Evolutionary conservation across 1,284 basidiomycete species (phyloP), one percentile per base, ranked within the genome.

Genomic region (Fomitopsis schrenkii): DNA sequence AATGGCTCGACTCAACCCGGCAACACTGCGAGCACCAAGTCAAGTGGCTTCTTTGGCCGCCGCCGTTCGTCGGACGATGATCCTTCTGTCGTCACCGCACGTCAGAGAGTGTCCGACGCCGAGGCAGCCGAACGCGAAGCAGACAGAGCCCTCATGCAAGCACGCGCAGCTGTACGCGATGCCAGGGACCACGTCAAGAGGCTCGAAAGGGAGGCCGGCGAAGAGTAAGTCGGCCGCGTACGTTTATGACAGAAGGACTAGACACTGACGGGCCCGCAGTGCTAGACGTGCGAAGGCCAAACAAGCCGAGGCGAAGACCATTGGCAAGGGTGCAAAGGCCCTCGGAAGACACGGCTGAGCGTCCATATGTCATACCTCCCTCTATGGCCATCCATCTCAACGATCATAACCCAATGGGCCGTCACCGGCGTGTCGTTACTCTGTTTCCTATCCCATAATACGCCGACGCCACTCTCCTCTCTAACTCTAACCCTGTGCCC

Each of bases 331-430:
- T 59, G 80, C 81, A 12, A 77, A 77, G 57, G 76, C 77, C 48
- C 80, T 87, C 59, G 85, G 86, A 15, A 77, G 84, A 33, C 83
- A 86, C 67, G 83, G 80, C 22, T 79, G 68, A 79, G 50, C n/a
- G 12, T 17, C 7, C 12, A 10, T 26, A 57, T 38, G 10, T 10
- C 26, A 19, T 45, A 15, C 19, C 15, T 3, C 19, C 46, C 28
- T 19, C 28, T 41, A 22, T 22, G 17, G 28, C 40, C 5, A 46
- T 28, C 42, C 17, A 14, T 46, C 9, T 46, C 6, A 17, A 48
- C 15, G 19, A 22, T 22, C 42, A 22, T 45, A 35, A 35, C 42
- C 15, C n/a, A n/a, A 8, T 41, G n/a, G 40, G n/a, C 40, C 40
- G 40, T 3, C 42, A 8, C 17, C 19, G 42, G 19, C 19, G 22